Conservation (phyloP, 768 basidiomycete species). For the Candolleomyces efflorescens region DNA sequence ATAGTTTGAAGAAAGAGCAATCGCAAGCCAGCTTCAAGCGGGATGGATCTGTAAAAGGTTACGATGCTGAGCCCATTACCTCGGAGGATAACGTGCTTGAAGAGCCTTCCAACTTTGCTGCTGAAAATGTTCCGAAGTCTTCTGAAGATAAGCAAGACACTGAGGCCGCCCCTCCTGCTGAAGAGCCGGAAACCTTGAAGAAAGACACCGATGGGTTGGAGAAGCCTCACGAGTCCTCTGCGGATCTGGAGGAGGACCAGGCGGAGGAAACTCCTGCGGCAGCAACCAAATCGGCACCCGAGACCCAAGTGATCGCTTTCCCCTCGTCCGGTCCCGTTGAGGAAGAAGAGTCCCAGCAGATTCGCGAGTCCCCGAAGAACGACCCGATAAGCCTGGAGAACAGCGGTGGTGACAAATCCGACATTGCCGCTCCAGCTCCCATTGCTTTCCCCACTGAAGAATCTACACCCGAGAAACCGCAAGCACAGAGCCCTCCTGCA, state of each 20-base stretch:
- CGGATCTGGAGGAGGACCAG: conserved; percentile 3
- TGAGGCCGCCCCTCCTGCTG: not conserved
- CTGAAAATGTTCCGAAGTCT: not conserved
- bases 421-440: conserved; percentile 13
- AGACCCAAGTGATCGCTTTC: conserved; percentile 15
- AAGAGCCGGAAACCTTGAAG: not conserved
- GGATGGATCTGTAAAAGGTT: conserved; percentile 24
- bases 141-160: not conserved
- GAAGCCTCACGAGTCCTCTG: not conserved
- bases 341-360: conserved; percentile 21
- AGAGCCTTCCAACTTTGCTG: not conserved
- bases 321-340: conserved; percentile 25
- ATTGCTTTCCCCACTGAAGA: conserved; percentile 28
- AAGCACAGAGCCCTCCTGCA: conserved; percentile 23
- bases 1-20: conserved; percentile 33
- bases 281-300: conserved; percentile 3
- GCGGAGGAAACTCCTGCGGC: not conserved
- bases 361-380: conserved; percentile 11
- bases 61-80: conserved; percentile 34
- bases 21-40: conserved; percentile 10
- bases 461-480: conserved; percentile 15
- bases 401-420: not conserved
- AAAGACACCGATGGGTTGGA: not conserved
- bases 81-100: conserved; percentile 7
- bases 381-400: not conserved